These are phyloP conservation scores for Hemisphaericaspora xylofermentans DNA, from an alignment of 1,139 yeast genomes.

Conservation along the genomic window DNA sequence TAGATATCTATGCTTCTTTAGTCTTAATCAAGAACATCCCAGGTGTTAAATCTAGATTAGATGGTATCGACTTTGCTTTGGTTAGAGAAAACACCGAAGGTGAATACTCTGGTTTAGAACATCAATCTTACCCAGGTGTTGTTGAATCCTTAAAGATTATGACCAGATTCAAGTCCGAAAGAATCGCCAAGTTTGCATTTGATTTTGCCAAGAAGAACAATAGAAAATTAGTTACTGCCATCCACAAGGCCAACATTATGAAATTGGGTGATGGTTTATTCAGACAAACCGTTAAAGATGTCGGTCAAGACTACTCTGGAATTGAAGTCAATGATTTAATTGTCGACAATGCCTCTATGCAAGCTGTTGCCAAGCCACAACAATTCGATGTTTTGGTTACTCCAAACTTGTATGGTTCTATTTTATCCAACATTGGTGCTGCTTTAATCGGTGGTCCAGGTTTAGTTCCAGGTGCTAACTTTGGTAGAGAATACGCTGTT, in stretches of 20 bases:
- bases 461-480: slow-evolving; percentile 96
- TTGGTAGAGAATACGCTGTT: slow-evolving; percentile 96
- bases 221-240: slow-evolving; percentile 91
- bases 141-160: slow-evolving; percentile 95
- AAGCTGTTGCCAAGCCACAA: slow-evolving; percentile 96
- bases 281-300: slow-evolving; percentile 88
- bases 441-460: slow-evolving; percentile 99
- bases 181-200: slow-evolving; percentile 96
- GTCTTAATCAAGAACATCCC: slow-evolving; percentile 92
- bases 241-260: slow-evolving; percentile 99
- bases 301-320: slow-evolving; percentile 88
- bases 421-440: slow-evolving; percentile 96
- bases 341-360: slow-evolving; percentile 99
- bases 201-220: slow-evolving; percentile 92
- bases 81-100: slow-evolving; percentile 98
- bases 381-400: slow-evolving; percentile 97
- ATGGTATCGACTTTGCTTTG: slow-evolving; percentile 86
- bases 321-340: slow-evolving; percentile 87
- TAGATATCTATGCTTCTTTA: slow-evolving; percentile 92
- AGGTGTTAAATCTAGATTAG: slow-evolving; percentile 87
- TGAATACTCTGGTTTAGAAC: slow-evolving; percentile 98
- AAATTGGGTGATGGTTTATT: slow-evolving; percentile 97
- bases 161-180: slow-evolving; percentile 92
- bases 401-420: slow-evolving; percentile 97
- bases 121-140: slow-evolving; percentile 95